These are phyloP conservation scores for Rhododendron molle DNA, from an alignment of 148 eudicot genomes.

Conservation along the genomic window DNA sequence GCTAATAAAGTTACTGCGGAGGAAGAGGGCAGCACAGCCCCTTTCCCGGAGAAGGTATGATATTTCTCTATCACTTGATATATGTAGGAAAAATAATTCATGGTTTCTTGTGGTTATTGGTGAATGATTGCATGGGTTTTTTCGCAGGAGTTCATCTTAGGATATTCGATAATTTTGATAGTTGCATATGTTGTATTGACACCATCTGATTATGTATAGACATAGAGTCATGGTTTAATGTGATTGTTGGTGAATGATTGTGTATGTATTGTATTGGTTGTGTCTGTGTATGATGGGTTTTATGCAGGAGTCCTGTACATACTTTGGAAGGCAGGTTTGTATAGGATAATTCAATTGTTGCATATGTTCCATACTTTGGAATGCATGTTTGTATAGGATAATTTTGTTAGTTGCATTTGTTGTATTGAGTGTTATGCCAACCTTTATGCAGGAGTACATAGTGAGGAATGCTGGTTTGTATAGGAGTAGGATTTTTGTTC, in stretches of 20 bases:
- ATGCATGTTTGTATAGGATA: not conserved
- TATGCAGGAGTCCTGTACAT: not conserved
- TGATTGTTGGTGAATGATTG: not conserved
- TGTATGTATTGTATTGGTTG: not conserved
- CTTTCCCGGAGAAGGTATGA: slow-evolving; percentile 70
- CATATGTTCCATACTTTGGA: not conserved
- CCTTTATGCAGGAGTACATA: not conserved
- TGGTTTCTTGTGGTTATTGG: not conserved
- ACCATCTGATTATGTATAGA: not conserved
- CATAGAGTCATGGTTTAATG: not conserved
- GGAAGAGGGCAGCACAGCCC: slow-evolving; percentile 52
- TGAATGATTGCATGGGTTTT: not conserved
- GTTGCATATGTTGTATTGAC: not conserved
- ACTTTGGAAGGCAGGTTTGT: not conserved
- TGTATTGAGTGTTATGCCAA: not conserved
- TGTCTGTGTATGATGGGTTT: not conserved
- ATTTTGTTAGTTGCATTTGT: not conserved
- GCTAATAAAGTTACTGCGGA: slow-evolving; percentile 67
- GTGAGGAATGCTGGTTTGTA: not conserved
- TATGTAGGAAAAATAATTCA: not conserved
- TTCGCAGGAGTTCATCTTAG: not conserved
- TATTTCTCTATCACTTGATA: not conserved
- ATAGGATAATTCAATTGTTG: not conserved
- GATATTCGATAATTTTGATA: not conserved
- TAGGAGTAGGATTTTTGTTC: not conserved